Evolutionary conservation across 805 yeast species (phyloP).

Genomic region (Metschnikowia henanensis): DNA sequence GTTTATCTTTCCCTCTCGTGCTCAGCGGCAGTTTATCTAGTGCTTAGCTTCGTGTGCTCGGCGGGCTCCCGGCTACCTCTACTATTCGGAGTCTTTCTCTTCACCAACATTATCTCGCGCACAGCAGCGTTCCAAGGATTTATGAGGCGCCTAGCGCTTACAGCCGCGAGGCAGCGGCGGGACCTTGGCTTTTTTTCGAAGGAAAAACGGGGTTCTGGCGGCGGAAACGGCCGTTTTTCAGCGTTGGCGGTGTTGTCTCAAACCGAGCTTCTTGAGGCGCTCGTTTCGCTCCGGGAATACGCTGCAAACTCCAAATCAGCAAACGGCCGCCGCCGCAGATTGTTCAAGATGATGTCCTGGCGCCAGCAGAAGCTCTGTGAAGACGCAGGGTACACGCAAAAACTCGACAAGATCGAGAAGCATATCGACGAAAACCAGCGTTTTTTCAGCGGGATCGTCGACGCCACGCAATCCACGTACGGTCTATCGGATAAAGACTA

Average conservation of each 20-base stretch:
- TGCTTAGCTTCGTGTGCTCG: slow-evolving; percentile 19
- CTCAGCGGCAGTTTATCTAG: slow-evolving; percentile 19
- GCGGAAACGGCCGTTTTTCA: slow-evolving; percentile 5
- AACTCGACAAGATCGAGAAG: slow-evolving; percentile 50
- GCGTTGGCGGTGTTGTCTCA: slow-evolving; percentile 23
- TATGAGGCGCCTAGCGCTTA: not conserved
- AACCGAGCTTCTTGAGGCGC: slow-evolving; percentile 39
- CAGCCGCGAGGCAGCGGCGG: not conserved
- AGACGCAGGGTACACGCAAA: slow-evolving; percentile 52
- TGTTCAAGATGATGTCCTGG: slow-evolving; percentile 49
- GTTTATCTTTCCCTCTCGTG: slow-evolving; percentile 5
- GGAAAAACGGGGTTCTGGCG: not conserved
- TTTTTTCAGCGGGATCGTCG: slow-evolving; percentile 47
- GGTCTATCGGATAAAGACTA: slow-evolving; percentile 47
- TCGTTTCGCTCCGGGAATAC: slow-evolving; percentile 50
- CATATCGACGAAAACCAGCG: slow-evolving; percentile 48
- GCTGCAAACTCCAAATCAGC: slow-evolving; percentile 35
- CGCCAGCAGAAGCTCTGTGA: slow-evolving; percentile 56
- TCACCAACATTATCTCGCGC: slow-evolving; percentile 34
- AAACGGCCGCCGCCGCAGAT: slow-evolving; percentile 46
- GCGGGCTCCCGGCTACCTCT: slow-evolving; percentile 27
- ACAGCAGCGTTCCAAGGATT: slow-evolving; percentile 21
- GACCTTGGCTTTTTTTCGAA: slow-evolving; percentile 7
- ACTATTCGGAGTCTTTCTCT: slow-evolving; percentile 30
- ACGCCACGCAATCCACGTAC: slow-evolving; percentile 37